Evolutionary conservation across 495 filamentous ascomycete species (phyloP), one percentile per base, ranked within the genome.

Genomic region (Jackrogersella multiformis): DNA sequence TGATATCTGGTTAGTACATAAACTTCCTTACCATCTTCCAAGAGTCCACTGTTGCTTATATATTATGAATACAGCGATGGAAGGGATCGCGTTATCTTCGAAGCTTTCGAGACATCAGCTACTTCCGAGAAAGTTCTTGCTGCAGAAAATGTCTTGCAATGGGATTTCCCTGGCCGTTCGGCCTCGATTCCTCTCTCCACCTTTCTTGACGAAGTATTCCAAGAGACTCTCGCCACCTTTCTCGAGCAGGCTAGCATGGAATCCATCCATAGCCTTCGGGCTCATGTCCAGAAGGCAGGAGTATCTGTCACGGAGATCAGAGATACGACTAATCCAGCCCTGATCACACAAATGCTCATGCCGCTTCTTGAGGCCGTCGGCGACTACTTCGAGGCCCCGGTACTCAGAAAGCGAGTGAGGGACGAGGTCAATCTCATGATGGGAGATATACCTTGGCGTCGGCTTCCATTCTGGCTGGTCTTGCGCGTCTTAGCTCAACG

Each of bases 221-320:
- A 81, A 63, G 65, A 77, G 1, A 69, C 55, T 12, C 67, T 91
- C 1, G 81, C 83, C 0, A 48, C 60, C 0, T 90, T 90, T 46
- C 73, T 90, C 4, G 86, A 87, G 60, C 77, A 85, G 57, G 87
- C 86, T 0, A 86, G 82, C 61, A 76, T 77, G 0, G 87, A 90
- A 49, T 77, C 79, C 0, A 66, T 89, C 8, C 81, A 85, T 20
- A 66, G 73, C 4, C 88, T 89, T 58, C 77, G 77, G 0, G 82
- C 85, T 2, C 73, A 70, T 4, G 70, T 84, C 0, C 54, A 53
- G 13, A 90, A 90, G 39, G 86, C 85, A 1, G 75, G 78, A 0
- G 71, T 74, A 0, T 68, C 73, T 0, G 72, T 82, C 0, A 56
- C 69, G 13, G 88, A 91, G 64, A 73, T 61, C 45, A 83, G 88